phyloP scores from a whole-genome alignment of 768 basidiomycete genomes.

The Hemileccinum impolitum region DNA sequence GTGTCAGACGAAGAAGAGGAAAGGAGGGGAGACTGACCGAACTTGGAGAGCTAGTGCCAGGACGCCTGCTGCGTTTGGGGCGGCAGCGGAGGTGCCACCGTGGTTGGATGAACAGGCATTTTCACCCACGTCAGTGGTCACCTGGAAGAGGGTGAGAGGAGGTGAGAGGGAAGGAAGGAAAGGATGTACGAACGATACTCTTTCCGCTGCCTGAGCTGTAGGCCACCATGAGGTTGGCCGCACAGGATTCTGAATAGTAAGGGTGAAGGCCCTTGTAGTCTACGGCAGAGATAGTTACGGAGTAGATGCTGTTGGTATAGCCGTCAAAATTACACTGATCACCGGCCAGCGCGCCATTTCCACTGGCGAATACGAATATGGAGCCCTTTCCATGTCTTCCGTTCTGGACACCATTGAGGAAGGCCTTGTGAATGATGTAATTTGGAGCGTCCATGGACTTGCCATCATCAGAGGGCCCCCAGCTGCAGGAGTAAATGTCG shows the following conservation, averaged over 20 bases:
- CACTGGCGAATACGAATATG: slow-evolving; percentile 95
- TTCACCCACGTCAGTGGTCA: slow-evolving; percentile 91
- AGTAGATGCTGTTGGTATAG: slow-evolving; percentile 97
- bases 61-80: slow-evolving; percentile 93
- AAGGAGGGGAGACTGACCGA: slow-evolving; percentile 47
- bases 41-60: slow-evolving; percentile 87
- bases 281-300: slow-evolving; percentile 92
- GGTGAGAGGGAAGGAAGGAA: background rate
- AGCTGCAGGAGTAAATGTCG: slow-evolving; percentile 90
- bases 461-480: slow-evolving; percentile 98
- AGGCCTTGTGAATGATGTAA: slow-evolving; percentile 88
- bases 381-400: slow-evolving; percentile 89
- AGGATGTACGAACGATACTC: slow-evolving; percentile 68
- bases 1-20: slow-evolving; percentile 11
- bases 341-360: slow-evolving; percentile 86
- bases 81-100: slow-evolving; percentile 97
- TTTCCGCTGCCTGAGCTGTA: slow-evolving; percentile 94
- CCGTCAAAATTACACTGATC: slow-evolving; percentile 99
- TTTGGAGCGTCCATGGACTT: slow-evolving; percentile 91
- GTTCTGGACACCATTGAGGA: slow-evolving; percentile 89
- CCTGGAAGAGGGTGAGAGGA: slow-evolving; percentile 45
- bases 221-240: slow-evolving; percentile 95
- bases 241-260: slow-evolving; percentile 96
- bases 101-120: slow-evolving; percentile 77
- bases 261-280: slow-evolving; percentile 94